These are phyloP conservation scores for Pyrenula aspistea DNA, from an alignment of 495 filamentous ascomycete species.

Conservation along the genomic window DNA sequence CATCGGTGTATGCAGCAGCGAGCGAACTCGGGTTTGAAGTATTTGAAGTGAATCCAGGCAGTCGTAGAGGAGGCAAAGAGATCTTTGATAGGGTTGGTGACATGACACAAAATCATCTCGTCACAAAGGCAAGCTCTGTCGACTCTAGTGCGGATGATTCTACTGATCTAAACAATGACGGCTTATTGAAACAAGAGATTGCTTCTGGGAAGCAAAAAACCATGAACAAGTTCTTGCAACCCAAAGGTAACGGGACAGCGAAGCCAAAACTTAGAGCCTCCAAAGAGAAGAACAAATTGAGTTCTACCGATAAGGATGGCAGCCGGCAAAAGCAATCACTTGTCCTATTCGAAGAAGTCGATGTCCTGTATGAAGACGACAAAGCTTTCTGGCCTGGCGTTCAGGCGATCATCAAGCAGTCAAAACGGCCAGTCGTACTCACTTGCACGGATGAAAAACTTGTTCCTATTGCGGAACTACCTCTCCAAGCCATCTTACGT, in stretches of 20 bases:
- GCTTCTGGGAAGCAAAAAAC: constrained; percentile 60
- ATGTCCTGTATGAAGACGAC: constrained; percentile 89
- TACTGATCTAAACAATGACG: constrained; percentile 4
- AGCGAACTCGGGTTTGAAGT: constrained; percentile 91
- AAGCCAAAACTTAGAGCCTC: neutral
- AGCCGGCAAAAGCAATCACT: constrained; percentile 75
- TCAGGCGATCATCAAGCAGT: constrained; percentile 61
- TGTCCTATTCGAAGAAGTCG: constrained; percentile 89
- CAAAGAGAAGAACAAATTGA: constrained; percentile 23
- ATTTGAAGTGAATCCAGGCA: constrained; percentile 85
- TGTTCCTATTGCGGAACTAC: constrained; percentile 57
- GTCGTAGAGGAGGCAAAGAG: constrained; percentile 76
- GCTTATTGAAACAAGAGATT: constrained; percentile 33
- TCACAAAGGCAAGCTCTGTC: constrained; percentile 36
- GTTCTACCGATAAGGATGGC: neutral
- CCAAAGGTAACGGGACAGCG: constrained; percentile 10
- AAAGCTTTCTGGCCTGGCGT: constrained; percentile 87
- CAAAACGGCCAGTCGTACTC: constrained; percentile 83
- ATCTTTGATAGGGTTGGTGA: constrained; percentile 86
- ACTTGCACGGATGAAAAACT: constrained; percentile 84
- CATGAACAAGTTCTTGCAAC: constrained; percentile 67
- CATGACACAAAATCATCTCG: constrained; percentile 92
- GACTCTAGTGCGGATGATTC: constrained; percentile 12
- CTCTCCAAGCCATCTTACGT: constrained; percentile 78
- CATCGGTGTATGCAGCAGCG: constrained; percentile 85